Conservation (phyloP, 192 early-diverging fungal genomes). For the Coemansia sp. region DNA sequence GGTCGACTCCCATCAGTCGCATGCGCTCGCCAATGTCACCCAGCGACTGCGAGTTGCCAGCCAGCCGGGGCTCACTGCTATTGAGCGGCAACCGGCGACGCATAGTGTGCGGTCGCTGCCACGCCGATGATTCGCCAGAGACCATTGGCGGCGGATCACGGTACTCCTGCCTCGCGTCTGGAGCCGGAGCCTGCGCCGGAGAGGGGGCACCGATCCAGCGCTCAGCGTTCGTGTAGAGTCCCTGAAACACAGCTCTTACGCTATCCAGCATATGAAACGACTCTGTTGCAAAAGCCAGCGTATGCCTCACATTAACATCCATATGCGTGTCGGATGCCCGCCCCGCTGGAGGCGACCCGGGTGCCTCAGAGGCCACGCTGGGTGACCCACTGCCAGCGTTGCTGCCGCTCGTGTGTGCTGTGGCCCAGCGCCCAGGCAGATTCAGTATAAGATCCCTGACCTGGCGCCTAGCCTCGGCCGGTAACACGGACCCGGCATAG, state of each 20-base stretch:
- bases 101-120: neutral
- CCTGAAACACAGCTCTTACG: constrained; percentile 29
- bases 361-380: constrained; percentile 16
- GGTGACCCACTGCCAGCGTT: constrained; percentile 10
- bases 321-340: constrained; percentile 11
- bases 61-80: neutral
- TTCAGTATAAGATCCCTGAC: constrained; percentile 83
- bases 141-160: neutral
- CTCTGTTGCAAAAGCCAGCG: constrained; percentile 48
- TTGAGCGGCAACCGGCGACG: neutral
- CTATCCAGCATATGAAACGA: constrained; percentile 47
- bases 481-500: constrained; percentile 81
- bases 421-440: constrained; percentile 71
- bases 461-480: constrained; percentile 72
- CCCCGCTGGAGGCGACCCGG: constrained; percentile 4
- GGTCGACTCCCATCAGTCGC: constrained; percentile 33
- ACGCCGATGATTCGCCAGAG: neutral
- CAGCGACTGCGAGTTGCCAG: constrained; percentile 10
- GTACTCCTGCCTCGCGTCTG: neutral
- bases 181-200: neutral
- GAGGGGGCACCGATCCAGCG: constrained; percentile 27
- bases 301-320: constrained; percentile 35
- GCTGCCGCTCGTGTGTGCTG: constrained; percentile 20
- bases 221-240: constrained; percentile 39
- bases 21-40: constrained; percentile 44